Conservation (phyloP, 2,329 filamentous ascomycete genomes). For the Coniochaeta sp. region DNA sequence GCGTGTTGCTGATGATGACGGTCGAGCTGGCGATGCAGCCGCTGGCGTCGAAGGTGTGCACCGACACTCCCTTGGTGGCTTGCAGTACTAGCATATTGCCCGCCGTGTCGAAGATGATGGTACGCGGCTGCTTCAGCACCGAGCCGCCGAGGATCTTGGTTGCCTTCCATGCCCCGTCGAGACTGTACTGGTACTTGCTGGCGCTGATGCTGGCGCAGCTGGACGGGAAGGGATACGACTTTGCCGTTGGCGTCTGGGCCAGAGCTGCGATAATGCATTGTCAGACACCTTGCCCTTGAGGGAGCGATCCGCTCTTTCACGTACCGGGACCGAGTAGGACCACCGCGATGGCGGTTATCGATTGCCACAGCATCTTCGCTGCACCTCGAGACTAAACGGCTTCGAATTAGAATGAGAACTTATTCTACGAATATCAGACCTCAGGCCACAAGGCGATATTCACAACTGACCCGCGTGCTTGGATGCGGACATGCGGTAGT, state of each 20-base stretch:
- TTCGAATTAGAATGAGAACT: not conserved
- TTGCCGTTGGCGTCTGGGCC: conserved; percentile 8
- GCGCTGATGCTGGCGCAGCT: conserved; percentile 25
- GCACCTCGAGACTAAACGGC: not conserved
- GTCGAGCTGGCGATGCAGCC: conserved; percentile 31
- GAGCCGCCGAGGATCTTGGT: conserved; percentile 29
- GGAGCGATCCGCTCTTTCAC: not conserved
- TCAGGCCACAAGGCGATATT: no score
- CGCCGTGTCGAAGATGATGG: conserved; percentile 25
- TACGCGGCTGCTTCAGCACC: conserved; percentile 23
- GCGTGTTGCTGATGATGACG: conserved; percentile 25
- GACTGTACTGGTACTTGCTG: conserved; percentile 22
- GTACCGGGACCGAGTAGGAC: not conserved
- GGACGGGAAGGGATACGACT: conserved; percentile 22
- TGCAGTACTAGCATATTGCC: conserved; percentile 31
- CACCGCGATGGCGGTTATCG: not conserved
- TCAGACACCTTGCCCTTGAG: not conserved
- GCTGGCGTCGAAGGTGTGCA: conserved; percentile 30
- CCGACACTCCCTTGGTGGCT: conserved; percentile 26
- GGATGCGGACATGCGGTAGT: not conserved
- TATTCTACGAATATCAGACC: not conserved
- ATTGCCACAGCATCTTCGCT: not conserved
- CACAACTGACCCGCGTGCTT: not conserved
- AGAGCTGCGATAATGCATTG: not conserved
- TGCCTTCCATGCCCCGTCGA: conserved; percentile 27